Evolutionary conservation across 129 eudicot species (phyloP).

Genomic region (Ambrosia trifida): DNA sequence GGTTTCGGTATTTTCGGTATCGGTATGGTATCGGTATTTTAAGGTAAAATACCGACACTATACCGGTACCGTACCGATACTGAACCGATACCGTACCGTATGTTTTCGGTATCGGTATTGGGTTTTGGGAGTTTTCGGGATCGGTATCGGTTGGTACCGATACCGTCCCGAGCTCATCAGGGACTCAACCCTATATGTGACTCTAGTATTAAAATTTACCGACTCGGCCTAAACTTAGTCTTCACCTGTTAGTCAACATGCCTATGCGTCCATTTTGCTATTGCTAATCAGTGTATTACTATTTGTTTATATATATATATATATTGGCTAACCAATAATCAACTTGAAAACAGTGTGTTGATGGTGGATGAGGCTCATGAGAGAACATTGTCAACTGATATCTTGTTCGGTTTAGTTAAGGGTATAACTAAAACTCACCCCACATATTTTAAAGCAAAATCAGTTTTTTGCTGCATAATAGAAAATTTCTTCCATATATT

Average conservation of each 20-base stretch:
- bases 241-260: neutral
- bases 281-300: neutral
- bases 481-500: neutral
- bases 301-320: neutral
- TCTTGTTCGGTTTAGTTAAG: constrained; percentile 91
- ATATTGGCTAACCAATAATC: constrained; percentile 9
- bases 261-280: neutral
- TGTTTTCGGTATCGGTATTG: too few relatives aligned
- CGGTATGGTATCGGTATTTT: too few relatives aligned
- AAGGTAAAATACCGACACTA: too few relatives aligned
- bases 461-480: neutral
- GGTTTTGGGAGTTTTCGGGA: too few relatives aligned
- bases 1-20: too few relatives aligned
- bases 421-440: constrained; percentile 28
- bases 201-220: too few relatives aligned
- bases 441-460: neutral
- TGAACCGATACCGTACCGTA: too few relatives aligned
- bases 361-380: constrained; percentile 99
- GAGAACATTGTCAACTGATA: constrained; percentile 88
- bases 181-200: too few relatives aligned
- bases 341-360: constrained; percentile 51
- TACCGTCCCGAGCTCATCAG: too few relatives aligned
- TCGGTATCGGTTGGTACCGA: too few relatives aligned
- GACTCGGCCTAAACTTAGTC: too few relatives aligned
- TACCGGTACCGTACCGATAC: too few relatives aligned